phyloP scores from a whole-genome alignment of 495 filamentous ascomycete species.

The Bathelium albidoporum region DNA sequence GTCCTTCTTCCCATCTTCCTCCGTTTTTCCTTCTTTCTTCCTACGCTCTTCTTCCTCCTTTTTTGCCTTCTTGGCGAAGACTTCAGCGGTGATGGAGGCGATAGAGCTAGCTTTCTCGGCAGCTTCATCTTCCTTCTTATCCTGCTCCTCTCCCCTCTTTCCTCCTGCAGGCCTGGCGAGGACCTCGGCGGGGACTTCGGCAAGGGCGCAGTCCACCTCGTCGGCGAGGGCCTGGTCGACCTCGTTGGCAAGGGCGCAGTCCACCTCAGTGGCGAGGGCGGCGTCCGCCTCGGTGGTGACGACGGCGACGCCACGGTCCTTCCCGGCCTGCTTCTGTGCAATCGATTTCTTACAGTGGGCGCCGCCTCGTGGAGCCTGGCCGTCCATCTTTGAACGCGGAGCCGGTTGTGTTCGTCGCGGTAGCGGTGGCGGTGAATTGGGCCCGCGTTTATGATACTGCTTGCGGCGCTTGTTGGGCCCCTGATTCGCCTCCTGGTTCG shows the following conservation, averaged over 20 bases:
- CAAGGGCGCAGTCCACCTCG: too few species aligned
- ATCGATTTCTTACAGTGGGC: background rate
- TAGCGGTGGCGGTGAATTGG: background rate
- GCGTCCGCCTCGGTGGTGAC: background rate
- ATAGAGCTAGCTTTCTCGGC: too few species aligned
- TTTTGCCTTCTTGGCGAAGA: background rate
- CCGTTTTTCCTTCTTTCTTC: too few species aligned
- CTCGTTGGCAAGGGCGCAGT: too few species aligned
- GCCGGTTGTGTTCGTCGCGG: too few species aligned
- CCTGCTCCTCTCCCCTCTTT: too few species aligned
- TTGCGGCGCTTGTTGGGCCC: background rate
- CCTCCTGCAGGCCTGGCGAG: background rate
- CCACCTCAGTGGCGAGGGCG: too few species aligned
- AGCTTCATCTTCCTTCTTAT: too few species aligned
- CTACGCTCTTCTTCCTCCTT: background rate
- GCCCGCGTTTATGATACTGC: background rate
- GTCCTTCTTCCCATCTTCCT: too few species aligned
- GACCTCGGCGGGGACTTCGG: background rate
- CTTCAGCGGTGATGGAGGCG: background rate
- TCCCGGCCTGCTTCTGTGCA: background rate
- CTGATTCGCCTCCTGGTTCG: background rate
- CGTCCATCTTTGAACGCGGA: background rate
- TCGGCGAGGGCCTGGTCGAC: too few species aligned
- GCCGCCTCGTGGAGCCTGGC: background rate
- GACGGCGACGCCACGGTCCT: background rate